Evolutionary conservation across 2,329 filamentous ascomycete genomes (phyloP), one percentile per base, ranked within the genome.

Genomic region (Plectosphaerella plurivora): DNA sequence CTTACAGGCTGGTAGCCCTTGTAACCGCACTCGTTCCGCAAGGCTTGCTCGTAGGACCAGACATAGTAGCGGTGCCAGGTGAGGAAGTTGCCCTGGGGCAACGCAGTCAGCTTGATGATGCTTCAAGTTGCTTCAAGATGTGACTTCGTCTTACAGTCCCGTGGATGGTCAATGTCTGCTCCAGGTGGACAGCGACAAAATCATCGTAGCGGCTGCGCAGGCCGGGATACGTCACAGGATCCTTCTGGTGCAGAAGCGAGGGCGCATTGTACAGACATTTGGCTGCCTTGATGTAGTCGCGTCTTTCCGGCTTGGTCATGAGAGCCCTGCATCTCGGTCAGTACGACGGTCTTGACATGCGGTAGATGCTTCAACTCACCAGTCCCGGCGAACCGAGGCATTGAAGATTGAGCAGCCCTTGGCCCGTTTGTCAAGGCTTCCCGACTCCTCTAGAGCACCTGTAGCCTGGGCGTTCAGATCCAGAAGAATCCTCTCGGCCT

Each of bases 121-220:
- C 4, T 9, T 20, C 25, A 18, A 51, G 6, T 18, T 35, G 12
- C 41, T 22, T 5, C 45, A 53, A 35, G 3, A 16, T 20, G 10
- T 10, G 8, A 35, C 4, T 44, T 44, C 44, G 12, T 8, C 53
- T 53, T 48, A 55, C 55, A 2, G 54, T 54, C 1, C 54, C 37
- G 11, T 57, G 52, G 4, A 51, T 53, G 42, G 47, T 54, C 20
- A 37, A 3, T 49, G 53, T 37, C 51, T 54, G 2, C 18, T 48
- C 22, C 44, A 58, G 18, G 16, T 60, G 58, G n/a, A 59, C 51
- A 11, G 58, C 58, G 2, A 60, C 55, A 16, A 60, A 60, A n/a
- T 60, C 58, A 35, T 60, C 57, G n/a, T 53, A 59, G 24, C 51
- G 47, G 51, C 49, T 57, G 11, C 51, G 55, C 7, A 52, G 53